These are phyloP conservation scores for Pleurotus pulmonarius DNA, from an alignment of 768 basidiomycete genomes.

Conservation along the genomic window DNA sequence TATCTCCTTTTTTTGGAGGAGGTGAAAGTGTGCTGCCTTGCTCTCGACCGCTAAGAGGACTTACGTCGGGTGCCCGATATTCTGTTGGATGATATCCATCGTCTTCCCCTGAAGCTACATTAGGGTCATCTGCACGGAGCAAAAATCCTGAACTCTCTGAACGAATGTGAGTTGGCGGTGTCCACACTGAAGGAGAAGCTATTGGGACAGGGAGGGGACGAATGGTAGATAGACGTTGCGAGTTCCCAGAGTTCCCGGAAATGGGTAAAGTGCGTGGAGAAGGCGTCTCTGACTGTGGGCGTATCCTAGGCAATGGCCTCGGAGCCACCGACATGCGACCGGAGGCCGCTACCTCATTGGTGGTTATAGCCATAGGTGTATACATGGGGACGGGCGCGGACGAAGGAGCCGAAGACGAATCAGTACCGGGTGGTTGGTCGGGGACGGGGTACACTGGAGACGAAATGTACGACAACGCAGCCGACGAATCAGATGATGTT, in stretches of 20 bases:
- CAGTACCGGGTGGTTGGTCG: conserved; percentile 21
- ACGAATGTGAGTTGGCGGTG: conserved; percentile 9
- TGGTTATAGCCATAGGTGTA: background rate
- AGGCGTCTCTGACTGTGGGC: background rate
- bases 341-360: background rate
- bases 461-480: conserved; percentile 21
- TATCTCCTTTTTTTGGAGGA: conserved; percentile 14
- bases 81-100: background rate
- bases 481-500: background rate
- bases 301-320: conserved; percentile 1
- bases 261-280: background rate
- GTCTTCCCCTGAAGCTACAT: background rate
- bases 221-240: conserved; percentile 3
- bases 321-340: background rate
- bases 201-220: conserved; percentile 24
- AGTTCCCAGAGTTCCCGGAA: background rate
- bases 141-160: conserved; percentile 17
- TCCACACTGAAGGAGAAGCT: conserved; percentile 17
- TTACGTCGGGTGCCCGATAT: background rate
- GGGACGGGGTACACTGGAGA: conserved; percentile 13
- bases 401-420: conserved; percentile 10
- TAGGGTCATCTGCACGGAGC: conserved; percentile 16
- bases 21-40: conserved; percentile 4
- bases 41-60: background rate
- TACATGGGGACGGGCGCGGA: background rate